Percentiles rank a stretch among this genome's conserved stretches.
Conservation (phyloP, 495 filamentous ascomycete genomes). For the Hypoxylon trugodes region DNA sequence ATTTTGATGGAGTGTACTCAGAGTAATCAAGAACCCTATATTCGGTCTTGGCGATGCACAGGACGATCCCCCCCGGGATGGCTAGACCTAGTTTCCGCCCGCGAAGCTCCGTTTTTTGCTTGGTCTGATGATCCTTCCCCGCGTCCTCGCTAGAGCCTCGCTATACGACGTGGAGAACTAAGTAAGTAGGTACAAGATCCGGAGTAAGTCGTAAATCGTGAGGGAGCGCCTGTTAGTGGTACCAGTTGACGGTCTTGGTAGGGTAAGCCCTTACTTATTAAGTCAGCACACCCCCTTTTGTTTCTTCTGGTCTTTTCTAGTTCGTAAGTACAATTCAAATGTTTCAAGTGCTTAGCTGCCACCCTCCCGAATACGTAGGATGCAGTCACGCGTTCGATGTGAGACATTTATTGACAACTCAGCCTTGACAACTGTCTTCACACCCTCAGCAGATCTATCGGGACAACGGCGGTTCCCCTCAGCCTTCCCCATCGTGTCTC, state of each 20-base stretch:
- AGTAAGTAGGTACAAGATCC: conserved; percentile 27
- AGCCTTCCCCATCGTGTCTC: conserved; percentile 33
- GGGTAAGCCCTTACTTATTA: conserved; percentile 28
- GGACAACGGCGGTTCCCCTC: conserved; percentile 29
- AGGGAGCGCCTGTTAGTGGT: no score
- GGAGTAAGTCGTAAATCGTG: conserved; percentile 5
- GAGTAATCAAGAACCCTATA: conserved; percentile 28
- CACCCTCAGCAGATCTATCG: conserved; percentile 31
- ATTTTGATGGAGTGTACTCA: conserved; percentile 33
- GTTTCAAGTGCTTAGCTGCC: conserved; percentile 31
- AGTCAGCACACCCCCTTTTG: conserved; percentile 37
- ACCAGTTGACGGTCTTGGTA: no score
- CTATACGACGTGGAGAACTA: conserved; percentile 31
- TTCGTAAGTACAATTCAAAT: no score
- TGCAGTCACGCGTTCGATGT: conserved; percentile 38
- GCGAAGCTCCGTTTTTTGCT: conserved; percentile 8
- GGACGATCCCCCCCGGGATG: conserved; percentile 16
- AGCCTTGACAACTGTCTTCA: conserved; percentile 44
- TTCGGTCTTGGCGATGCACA: conserved; percentile 28
- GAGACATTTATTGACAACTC: conserved; percentile 43
- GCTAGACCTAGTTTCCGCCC: conserved; percentile 18
- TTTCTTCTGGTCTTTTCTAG: no score
- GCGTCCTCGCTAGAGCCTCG: conserved; percentile 35
- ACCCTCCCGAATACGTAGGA: conserved; percentile 28
- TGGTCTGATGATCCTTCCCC: conserved; percentile 37